A percentile compares a stretch with the other conserved stretches of the same genome.
phyloP scores from a whole-genome alignment of 139 green algal genomes.

The Chlamydomonas sp. region DNA sequence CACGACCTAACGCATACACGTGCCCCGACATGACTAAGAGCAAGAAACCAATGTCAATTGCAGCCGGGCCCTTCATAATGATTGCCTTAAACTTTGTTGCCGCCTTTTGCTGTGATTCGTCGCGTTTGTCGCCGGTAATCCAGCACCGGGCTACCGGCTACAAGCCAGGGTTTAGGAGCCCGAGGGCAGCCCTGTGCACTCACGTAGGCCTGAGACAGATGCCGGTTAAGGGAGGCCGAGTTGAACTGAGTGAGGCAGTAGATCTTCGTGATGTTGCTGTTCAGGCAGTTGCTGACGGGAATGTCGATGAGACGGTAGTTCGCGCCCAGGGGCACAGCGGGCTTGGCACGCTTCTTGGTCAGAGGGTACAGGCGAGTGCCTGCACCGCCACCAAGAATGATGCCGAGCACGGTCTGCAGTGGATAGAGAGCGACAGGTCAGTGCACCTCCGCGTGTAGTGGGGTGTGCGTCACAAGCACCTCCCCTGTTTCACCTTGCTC shows the following conservation, averaged over 20 bases:
- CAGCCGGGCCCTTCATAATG: no score
- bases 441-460: not conserved
- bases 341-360: slow-evolving; percentile 99
- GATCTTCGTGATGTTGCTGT: slow-evolving; percentile 99
- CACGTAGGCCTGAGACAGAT: slow-evolving; percentile 96
- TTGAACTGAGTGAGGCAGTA: slow-evolving; percentile 99
- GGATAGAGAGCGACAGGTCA: not conserved
- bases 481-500: slow-evolving; percentile 16
- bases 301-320: slow-evolving; percentile 99
- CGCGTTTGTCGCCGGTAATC: no score
- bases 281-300: slow-evolving; percentile 99
- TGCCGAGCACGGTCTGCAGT: slow-evolving; percentile 91
- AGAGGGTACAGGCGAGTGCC: slow-evolving; percentile 96
- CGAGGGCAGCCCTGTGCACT: slow-evolving; percentile 35
- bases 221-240: slow-evolving; percentile 98
- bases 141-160: no score
- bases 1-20: no score
- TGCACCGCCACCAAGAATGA: slow-evolving; percentile 97
- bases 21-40: not conserved
- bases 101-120: no score
- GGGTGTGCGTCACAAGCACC: not conserved
- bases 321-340: slow-evolving; percentile 96
- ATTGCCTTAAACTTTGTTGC: no score
- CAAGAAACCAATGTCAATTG: not conserved
- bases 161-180: not conserved